Base-by-base conservation (phyloP, 2,329 filamentous ascomycete species). In the Hymenoscyphus scutula region DNA sequence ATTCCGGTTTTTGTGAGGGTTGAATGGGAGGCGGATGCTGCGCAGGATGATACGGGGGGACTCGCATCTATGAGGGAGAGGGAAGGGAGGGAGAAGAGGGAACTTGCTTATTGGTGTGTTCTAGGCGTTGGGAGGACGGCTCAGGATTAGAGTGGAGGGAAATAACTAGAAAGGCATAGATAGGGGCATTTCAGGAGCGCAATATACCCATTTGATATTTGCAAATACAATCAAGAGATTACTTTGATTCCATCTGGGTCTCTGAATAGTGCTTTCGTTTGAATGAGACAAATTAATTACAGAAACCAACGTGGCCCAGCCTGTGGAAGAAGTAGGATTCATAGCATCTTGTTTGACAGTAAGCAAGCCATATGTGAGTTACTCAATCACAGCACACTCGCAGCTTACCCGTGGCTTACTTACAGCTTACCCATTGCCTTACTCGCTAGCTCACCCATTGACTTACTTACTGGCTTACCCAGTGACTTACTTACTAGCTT, bases 101-200 rank as follows among this genome's bases (percentile, higher is more conserved):
- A 98, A 74, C 78, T 98, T 76, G 92, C 92, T 61, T 98, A 97
- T 77, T 99, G 95, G 95, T 92, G 91, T 78, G 92, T 96, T 23
- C 80, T 98, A 38, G 94, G 94, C 3, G 84, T 96, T 62, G 95
- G 95, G 10, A 87, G 87, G 71, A 95, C 98, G 71, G 84, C 79
- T 68, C 80, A 81, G 73, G 77, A 80, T 61, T 78, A 73, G 45
- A 6, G 27, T 29, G 6, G 34, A 51, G 54, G n/a, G 30, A 7
- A 7, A 27, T 7, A 13, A 17, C 4, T 30, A 6, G 8, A 7
- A 60, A 56, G 56, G 27, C 19, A 37, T 27, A 30, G 37, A 37
- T 27, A 30, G 37, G 60, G 17, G 27, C n/a, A 27, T 25, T 5
- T 5, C 27, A 58, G 57, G 57, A 51, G 63, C 62, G 62, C 63